These are phyloP conservation scores for Abrus pulchellus DNA, from an alignment of 306 rosid genomes.

Conservation along the genomic window DNA sequence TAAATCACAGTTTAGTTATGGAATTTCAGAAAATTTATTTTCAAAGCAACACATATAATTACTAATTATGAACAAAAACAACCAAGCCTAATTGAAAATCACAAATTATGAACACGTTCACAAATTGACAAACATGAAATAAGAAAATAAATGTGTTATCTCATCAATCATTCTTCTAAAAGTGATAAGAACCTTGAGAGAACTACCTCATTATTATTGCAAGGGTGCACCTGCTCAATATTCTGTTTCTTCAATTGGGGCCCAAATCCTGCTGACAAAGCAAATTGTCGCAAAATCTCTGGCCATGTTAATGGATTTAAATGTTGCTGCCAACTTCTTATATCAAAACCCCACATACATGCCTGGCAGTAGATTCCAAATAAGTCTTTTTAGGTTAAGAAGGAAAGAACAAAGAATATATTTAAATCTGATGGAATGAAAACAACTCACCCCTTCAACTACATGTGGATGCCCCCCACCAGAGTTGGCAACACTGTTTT, in stretches of 20 bases:
- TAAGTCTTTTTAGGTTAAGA: conserved; percentile 20
- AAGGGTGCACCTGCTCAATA: conserved; percentile 50
- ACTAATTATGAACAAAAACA: conserved; percentile 1
- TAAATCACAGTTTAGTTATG: conserved; percentile 4
- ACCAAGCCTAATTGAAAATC: neutral
- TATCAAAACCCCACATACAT: conserved; percentile 82
- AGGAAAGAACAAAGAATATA: conserved; percentile 23
- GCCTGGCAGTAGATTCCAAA: conserved; percentile 62
- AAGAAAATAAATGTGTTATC: neutral
- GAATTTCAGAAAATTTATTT: conserved; percentile 5
- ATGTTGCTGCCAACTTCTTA: conserved; percentile 73
- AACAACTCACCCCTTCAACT: conserved; percentile 71
- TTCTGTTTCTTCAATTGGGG: conserved; percentile 67
- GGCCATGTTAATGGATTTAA: conserved; percentile 91
- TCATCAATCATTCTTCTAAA: conserved; percentile 25
- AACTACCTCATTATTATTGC: conserved; percentile 66
- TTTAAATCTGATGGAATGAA: conserved; percentile 35
- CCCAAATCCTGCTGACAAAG: conserved; percentile 86
- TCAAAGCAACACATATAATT: conserved; percentile 2
- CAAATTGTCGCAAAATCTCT: conserved; percentile 83
- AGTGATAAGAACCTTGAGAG: neutral
- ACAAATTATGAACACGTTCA: conserved; percentile 1
- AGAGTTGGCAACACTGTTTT: conserved; percentile 59
- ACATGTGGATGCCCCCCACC: conserved; percentile 83
- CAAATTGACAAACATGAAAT: conserved; percentile 18